Conservation (phyloP, 495 filamentous ascomycete genomes). For the Cryomyces minteri region DNA sequence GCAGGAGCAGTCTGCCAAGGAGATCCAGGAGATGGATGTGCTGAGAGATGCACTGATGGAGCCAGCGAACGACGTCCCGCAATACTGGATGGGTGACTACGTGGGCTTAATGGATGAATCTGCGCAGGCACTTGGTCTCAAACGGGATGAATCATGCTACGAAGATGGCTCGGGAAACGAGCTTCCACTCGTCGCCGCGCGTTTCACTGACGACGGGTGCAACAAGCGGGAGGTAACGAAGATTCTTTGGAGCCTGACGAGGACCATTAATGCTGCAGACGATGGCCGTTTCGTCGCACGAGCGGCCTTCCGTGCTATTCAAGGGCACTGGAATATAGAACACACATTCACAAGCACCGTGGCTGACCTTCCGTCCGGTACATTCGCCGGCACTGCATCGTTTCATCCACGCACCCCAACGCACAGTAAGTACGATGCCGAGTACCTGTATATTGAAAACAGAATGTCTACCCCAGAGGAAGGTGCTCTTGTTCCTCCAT, state of each 20-base stretch:
- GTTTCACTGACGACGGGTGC: neutral
- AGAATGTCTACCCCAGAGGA: slow-evolving; percentile 33
- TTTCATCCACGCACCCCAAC: slow-evolving; percentile 39
- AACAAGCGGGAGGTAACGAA: slow-evolving; percentile 4
- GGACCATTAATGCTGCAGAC: slow-evolving; percentile 4
- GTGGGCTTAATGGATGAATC: slow-evolving; percentile 59
- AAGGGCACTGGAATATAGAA: slow-evolving; percentile 50
- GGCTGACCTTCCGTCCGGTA: slow-evolving; percentile 36
- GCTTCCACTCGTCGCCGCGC: slow-evolving; percentile 3
- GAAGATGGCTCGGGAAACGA: slow-evolving; percentile 1
- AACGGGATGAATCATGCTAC: slow-evolving; percentile 6
- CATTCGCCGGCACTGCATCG: slow-evolving; percentile 36
- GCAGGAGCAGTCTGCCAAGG: no score
- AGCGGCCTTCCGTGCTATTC: slow-evolving; percentile 56
- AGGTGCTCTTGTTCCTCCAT: slow-evolving; percentile 14
- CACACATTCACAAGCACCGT: slow-evolving; percentile 27
- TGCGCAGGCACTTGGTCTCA: slow-evolving; percentile 32
- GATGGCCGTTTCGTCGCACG: slow-evolving; percentile 28
- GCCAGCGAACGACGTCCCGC: slow-evolving; percentile 25
- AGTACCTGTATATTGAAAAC: slow-evolving; percentile 50
- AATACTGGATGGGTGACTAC: slow-evolving; percentile 74
- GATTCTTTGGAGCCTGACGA: slow-evolving; percentile 6
- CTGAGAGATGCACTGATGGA: slow-evolving; percentile 16
- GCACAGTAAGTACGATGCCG: slow-evolving; percentile 15
- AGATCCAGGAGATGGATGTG: neutral